A percentile compares a stretch with the other conserved stretches of the same genome.
These are phyloP conservation scores for Lactarius akahatsu DNA, from an alignment of 768 basidiomycete species.

Conservation along the genomic window DNA sequence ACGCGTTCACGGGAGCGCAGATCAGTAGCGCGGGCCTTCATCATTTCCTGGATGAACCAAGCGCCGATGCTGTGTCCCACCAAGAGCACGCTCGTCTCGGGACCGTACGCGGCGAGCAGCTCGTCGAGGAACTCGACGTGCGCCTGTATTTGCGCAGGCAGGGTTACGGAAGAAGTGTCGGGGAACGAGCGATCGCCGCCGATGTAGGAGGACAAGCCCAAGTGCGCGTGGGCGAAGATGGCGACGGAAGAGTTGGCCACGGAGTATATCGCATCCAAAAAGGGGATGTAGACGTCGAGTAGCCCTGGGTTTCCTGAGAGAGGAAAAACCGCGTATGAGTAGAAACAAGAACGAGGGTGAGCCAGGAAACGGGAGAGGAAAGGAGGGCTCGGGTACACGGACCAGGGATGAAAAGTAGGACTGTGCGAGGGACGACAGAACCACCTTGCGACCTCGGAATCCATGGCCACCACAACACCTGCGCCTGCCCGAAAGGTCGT, in stretches of 20 bases:
- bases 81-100: constrained; percentile 44
- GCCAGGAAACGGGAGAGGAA: too few relatives aligned
- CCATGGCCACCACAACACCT: constrained; percentile 55
- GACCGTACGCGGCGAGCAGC: constrained; percentile 55
- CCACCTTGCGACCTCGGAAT: constrained; percentile 8
- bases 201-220: constrained; percentile 37
- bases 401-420: constrained; percentile 28
- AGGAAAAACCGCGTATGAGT: constrained; percentile 32
- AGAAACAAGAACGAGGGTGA: not conserved
- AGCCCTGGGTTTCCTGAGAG: constrained; percentile 55
- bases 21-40: constrained; percentile 57
- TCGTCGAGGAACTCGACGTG: constrained; percentile 49
- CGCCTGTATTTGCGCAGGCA: constrained; percentile 22
- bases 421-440: constrained; percentile 3
- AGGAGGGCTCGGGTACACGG: not conserved
- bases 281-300: constrained; percentile 64
- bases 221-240: constrained; percentile 54
- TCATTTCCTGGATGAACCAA: constrained; percentile 59
- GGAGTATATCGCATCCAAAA: constrained; percentile 53
- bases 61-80: constrained; percentile 71
- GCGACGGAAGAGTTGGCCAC: constrained; percentile 36
- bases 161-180: constrained; percentile 9
- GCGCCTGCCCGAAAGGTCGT: constrained; percentile 42
- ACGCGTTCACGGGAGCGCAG: constrained; percentile 35
- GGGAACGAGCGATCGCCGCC: constrained; percentile 46